Percentiles rank a stretch among this genome's conserved stretches.
phyloP scores from a whole-genome alignment of 2,329 filamentous ascomycete genomes.

The Botrytis porri region DNA sequence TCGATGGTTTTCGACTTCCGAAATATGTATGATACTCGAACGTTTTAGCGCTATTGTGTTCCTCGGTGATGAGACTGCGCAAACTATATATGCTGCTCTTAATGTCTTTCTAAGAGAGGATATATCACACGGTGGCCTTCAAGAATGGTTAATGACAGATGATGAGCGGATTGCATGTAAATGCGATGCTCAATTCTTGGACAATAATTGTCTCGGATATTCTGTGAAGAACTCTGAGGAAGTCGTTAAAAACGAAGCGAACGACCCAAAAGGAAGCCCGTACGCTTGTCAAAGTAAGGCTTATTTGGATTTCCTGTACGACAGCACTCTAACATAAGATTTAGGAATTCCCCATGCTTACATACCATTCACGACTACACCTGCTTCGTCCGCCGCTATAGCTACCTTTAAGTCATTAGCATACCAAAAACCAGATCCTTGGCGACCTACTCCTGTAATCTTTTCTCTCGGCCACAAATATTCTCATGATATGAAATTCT shows the following conservation, averaged over 20 bases:
- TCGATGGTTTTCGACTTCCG: slow-evolving; percentile 42
- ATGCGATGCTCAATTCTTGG: slow-evolving; percentile 44
- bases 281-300: slow-evolving; percentile 27
- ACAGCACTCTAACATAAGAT: neutral
- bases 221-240: slow-evolving; percentile 30
- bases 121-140: slow-evolving; percentile 41
- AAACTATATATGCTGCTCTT: slow-evolving; percentile 44
- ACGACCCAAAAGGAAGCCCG: slow-evolving; percentile 20
- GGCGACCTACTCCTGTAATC: slow-evolving; percentile 44
- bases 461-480: slow-evolving; percentile 39
- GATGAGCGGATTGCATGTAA: slow-evolving; percentile 38
- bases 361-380: slow-evolving; percentile 38
- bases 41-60: slow-evolving; percentile 44
- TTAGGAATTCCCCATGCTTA: slow-evolving; percentile 41
- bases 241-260: slow-evolving; percentile 25
- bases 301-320: neutral
- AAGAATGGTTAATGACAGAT: slow-evolving; percentile 41
- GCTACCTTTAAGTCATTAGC: slow-evolving; percentile 38
- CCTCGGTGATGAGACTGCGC: slow-evolving; percentile 42
- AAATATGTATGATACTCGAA: slow-evolving; percentile 46
- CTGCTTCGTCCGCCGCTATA: slow-evolving; percentile 34
- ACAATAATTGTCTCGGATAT: slow-evolving; percentile 36
- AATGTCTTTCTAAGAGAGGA: slow-evolving; percentile 45
- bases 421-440: slow-evolving; percentile 33
- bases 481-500: slow-evolving; percentile 35